Percentiles rank a stretch among this genome's conserved stretches.
These are phyloP conservation scores for Ophiostoma ulmi DNA, from an alignment of 2,329 filamentous ascomycete genomes.

Conservation along the genomic window DNA sequence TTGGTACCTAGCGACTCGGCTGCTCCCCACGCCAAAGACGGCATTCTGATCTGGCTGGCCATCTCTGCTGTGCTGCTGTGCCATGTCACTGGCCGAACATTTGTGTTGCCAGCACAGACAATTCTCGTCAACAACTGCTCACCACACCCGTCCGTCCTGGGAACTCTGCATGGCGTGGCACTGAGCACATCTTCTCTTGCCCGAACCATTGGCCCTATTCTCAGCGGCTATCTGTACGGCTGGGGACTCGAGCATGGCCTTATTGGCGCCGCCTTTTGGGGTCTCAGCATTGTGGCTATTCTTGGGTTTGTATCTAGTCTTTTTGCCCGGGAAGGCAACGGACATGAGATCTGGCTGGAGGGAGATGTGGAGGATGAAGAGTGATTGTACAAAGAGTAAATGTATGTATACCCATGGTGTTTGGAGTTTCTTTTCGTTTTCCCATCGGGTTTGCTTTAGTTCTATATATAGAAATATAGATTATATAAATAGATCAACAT, in stretches of 20 bases:
- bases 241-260: conserved; percentile 52
- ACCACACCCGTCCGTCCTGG: conserved; percentile 52
- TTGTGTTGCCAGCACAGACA: conserved; percentile 55
- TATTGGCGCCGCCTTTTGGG: conserved; percentile 57
- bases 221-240: conserved; percentile 58
- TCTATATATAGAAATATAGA: neutral
- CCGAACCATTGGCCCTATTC: conserved; percentile 54
- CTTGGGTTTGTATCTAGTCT: conserved; percentile 48
- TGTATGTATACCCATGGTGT: neutral
- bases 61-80: conserved; percentile 58
- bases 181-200: conserved; percentile 56
- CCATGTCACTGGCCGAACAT: conserved; percentile 69
- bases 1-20: conserved; percentile 55
- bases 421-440: conserved; percentile 1
- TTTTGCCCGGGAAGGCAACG: conserved; percentile 54
- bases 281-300: conserved; percentile 46
- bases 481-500: neutral
- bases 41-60: conserved; percentile 57
- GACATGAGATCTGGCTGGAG: conserved; percentile 60
- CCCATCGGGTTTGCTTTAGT: neutral
- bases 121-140: conserved; percentile 58
- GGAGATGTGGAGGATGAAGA: conserved; percentile 50
- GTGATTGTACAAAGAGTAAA: neutral
- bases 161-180: conserved; percentile 52
- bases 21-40: conserved; percentile 49